Percentiles rank a stretch among this genome's conserved stretches.
These are phyloP conservation scores for Heliocybe sulcata DNA, from an alignment of 1,284 basidiomycete genomes.

Conservation along the genomic window DNA sequence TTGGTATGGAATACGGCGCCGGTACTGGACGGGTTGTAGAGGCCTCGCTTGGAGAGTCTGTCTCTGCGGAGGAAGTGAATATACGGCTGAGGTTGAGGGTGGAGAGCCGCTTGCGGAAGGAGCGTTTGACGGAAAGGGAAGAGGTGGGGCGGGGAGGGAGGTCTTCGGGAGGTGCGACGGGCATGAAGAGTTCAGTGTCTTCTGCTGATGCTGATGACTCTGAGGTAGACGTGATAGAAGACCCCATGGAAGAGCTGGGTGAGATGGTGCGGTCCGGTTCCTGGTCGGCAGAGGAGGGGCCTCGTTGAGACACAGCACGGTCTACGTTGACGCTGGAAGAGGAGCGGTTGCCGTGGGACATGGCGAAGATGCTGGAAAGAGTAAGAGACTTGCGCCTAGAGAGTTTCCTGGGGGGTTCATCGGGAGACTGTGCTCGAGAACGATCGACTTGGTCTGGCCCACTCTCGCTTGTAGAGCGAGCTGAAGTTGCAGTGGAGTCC, in stretches of 20 bases:
- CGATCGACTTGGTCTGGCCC: neutral
- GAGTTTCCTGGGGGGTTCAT: neutral
- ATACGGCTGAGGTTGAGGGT: neutral
- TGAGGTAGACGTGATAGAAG: neutral
- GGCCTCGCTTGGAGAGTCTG: neutral
- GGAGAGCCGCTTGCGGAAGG: neutral
- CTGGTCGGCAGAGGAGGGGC: neutral
- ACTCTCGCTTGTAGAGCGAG: neutral
- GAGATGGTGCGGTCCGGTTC: neutral
- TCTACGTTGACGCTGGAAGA: neutral
- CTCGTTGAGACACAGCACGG: neutral
- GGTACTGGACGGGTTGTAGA: neutral
- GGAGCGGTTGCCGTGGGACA: neutral
- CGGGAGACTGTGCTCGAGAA: neutral
- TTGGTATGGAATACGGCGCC: neutral
- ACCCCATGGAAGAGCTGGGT: neutral
- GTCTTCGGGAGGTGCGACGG: neutral
- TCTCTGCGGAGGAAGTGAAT: neutral
- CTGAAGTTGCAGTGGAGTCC: neutral
- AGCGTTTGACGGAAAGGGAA: neutral
- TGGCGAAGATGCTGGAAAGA: neutral
- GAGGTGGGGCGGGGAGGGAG: neutral
- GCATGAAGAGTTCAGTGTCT: neutral
- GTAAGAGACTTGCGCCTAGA: neutral
- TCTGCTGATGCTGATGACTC: neutral